A percentile compares a stretch with the other conserved stretches of the same genome.
Evolutionary conservation across 2,329 filamentous ascomycete genomes (phyloP).

Genomic region (Pseudogymnoascus destructans): DNA sequence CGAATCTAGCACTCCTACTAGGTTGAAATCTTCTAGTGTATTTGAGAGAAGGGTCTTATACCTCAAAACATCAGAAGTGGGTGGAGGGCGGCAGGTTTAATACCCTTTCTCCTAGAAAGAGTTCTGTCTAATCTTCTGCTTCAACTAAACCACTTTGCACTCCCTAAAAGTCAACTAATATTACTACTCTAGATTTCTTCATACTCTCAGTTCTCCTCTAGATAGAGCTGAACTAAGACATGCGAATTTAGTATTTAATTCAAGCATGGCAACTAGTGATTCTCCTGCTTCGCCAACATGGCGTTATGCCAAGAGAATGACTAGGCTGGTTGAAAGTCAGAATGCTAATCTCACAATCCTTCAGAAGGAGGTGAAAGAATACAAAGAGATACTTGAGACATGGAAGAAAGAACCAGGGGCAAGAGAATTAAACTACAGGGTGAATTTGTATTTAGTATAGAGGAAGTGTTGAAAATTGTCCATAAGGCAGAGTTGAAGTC

Average conservation of each 20-base stretch:
- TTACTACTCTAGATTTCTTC: background rate
- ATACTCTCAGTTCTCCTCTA: background rate
- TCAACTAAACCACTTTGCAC: background rate
- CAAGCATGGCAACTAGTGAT: no score
- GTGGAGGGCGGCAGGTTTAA: no score
- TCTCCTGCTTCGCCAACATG: no score
- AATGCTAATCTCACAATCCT: background rate
- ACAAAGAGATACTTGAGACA: slow-evolving; percentile 1
- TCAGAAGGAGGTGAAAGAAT: slow-evolving; percentile 1
- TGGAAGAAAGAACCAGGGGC: background rate
- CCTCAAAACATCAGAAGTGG: no score
- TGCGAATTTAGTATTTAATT: no score
- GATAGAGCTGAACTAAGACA: background rate
- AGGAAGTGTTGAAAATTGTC: no score
- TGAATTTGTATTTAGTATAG: slow-evolving; percentile 3
- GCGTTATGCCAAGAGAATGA: no score
- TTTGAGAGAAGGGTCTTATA: background rate
- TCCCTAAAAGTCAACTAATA: background rate
- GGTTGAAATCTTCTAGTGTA: background rate
- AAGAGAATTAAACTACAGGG: slow-evolving; percentile 7
- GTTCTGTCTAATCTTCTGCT: background rate
- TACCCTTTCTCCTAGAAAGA: no score
- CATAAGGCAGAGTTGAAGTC: no score
- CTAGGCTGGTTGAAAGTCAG: no score
- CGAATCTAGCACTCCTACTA: background rate